A percentile compares a stretch with the other conserved stretches of the same genome.
phyloP scores from a whole-genome alignment of 1,284 basidiomycete species.

The Coniferiporia sulphurascens region DNA sequence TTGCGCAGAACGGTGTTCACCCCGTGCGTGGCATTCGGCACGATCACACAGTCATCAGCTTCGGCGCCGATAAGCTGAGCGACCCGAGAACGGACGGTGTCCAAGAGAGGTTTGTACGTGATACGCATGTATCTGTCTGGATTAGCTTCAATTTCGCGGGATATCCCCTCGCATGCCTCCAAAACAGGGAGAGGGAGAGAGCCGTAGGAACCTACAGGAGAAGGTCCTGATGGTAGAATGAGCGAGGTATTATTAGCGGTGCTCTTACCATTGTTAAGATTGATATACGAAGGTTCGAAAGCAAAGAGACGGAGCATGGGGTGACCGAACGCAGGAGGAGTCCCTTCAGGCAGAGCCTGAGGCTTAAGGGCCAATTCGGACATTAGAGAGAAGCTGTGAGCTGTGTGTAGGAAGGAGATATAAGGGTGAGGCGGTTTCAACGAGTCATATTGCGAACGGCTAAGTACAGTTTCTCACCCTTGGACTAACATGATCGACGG shows the following conservation, averaged over 20 bases:
- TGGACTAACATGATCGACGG: no score
- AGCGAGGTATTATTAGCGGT: not conserved
- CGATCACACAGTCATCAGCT: conserved; percentile 60
- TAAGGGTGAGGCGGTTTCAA: no score
- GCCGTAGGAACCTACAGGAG: conserved; percentile 60
- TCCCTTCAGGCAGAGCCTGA: not conserved
- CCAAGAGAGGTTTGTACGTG: conserved; percentile 36
- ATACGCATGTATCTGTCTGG: conserved; percentile 62
- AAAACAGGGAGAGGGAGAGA: conserved; percentile 59
- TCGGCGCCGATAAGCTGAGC: conserved; percentile 58
- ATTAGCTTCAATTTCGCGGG: conserved; percentile 47
- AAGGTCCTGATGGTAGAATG: not conserved
- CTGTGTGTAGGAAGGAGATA: no score
- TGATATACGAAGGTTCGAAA: conserved; percentile 56
- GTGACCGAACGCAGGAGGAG: conserved; percentile 55
- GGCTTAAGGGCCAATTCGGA: not conserved
- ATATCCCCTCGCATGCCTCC: conserved; percentile 41
- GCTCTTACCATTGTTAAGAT: conserved; percentile 57
- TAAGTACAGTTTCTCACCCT: no score
- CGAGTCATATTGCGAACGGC: no score
- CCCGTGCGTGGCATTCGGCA: conserved; percentile 63
- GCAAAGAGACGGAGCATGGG: conserved; percentile 52
- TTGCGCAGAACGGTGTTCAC: conserved; percentile 64
- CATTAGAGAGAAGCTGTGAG: no score
- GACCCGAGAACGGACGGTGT: conserved; percentile 42